Evolutionary conservation across 2,329 filamentous ascomycete species (phyloP), one percentile per base, ranked within the genome.

Genomic region (Aspergillus flavus): DNA sequence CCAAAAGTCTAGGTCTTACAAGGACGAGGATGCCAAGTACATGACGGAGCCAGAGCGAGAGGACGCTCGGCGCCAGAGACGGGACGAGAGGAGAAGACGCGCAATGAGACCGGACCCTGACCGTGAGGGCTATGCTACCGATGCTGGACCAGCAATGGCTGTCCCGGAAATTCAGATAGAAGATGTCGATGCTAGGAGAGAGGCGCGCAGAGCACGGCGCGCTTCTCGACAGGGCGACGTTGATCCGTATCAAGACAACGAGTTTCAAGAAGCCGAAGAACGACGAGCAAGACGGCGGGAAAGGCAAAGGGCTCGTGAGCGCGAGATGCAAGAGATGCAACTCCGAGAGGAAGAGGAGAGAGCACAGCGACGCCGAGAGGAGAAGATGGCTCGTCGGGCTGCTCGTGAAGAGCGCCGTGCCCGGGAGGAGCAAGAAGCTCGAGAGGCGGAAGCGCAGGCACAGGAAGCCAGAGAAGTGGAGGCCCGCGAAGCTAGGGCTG

Each of bases 121-220:
- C 62, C 79, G 75, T 46, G 86, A 87, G 45, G 83, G 75, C 3
- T 75, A 79, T 57, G 74, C 72, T 4, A 78, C 78, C 3, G 79
- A 80, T 16, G 84, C 84, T 32, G 78, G 74, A 11, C 75, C 78
- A 7, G 79, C 58, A 5, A 71, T 61, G 19, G 72, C 67, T 6
- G 68, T 66, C 41, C 67, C 66, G 9, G 72, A 81, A 62, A 80
- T 76, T 36, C 81, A 82, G 45, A 76, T 69, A 28, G 81, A 81
- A 59, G 80, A 84, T 3, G 86, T 88, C 19, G 89, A 91, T 73
- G 86, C 85, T 26, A 85, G 87, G 55, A 84, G 84, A 52, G 87
- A 86, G 34, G 87, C 87, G 61, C 86, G 89, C n/a, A 85, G 84
- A 61, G 84, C 86, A 1, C 84, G 82, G 58, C 84, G 84, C 58